A percentile compares a stretch with the other conserved stretches of the same genome.
phyloP scores from a whole-genome alignment of 2,329 filamentous ascomycete species.

The Clonostachys byssicola region DNA sequence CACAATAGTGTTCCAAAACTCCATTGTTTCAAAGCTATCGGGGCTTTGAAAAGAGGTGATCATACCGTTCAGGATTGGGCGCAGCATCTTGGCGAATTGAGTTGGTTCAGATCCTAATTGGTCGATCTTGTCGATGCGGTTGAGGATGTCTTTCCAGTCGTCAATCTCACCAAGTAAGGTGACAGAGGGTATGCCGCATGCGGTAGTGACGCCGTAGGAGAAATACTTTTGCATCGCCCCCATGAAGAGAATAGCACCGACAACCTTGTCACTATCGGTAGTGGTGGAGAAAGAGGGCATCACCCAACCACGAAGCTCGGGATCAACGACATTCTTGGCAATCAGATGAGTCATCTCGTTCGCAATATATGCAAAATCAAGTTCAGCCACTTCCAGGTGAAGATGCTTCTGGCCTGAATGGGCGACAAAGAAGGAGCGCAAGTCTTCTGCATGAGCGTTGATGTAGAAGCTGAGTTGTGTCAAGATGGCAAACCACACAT shows the following conservation, averaged over 20 bases:
- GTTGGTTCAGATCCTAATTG: slow-evolving; percentile 27
- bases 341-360: slow-evolving; percentile 32
- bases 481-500: slow-evolving; percentile 48
- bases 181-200: slow-evolving; percentile 47
- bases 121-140: slow-evolving; percentile 18
- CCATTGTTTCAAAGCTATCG: slow-evolving; percentile 10
- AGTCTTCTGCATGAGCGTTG: slow-evolving; percentile 36
- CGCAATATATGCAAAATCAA: slow-evolving; percentile 4
- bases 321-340: slow-evolving; percentile 31
- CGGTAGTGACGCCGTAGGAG: slow-evolving; percentile 13
- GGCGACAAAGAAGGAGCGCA: slow-evolving; percentile 33
- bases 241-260: slow-evolving; percentile 45
- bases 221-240: slow-evolving; percentile 46
- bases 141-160: slow-evolving; percentile 34
- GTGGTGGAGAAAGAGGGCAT: slow-evolving; percentile 49
- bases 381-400: not conserved
- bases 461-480: slow-evolving; percentile 40
- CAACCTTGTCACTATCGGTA: slow-evolving; percentile 30
- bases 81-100: slow-evolving; percentile 24
- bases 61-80: slow-evolving; percentile 29
- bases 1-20: slow-evolving; percentile 28
- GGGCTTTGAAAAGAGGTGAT: slow-evolving; percentile 26
- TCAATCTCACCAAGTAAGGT: slow-evolving; percentile 40
- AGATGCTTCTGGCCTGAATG: slow-evolving; percentile 25
- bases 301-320: slow-evolving; percentile 37